A percentile compares a stretch with the other conserved stretches of the same genome.
These are phyloP conservation scores for Carex scoparia DNA, from an alignment of 176 grass and related monocot genomes.

Conservation along the genomic window DNA sequence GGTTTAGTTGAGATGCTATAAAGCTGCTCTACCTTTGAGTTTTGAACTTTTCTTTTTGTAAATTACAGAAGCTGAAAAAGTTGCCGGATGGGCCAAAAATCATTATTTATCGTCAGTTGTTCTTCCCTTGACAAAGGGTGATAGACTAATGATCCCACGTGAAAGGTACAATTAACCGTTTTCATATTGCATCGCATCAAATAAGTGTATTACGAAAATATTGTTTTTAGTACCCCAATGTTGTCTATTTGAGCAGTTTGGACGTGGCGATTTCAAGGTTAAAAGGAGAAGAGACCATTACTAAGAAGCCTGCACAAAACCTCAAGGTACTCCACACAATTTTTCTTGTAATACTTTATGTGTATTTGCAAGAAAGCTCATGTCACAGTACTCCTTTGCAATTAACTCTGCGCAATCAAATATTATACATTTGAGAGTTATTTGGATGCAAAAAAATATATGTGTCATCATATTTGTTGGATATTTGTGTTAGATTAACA, in stretches of 20 bases:
- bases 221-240: constrained; percentile 20
- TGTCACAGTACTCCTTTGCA: not conserved
- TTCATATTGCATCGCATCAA: constrained; percentile 23
- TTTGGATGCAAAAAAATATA: not conserved
- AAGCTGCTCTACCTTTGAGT: not conserved
- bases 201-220: constrained; percentile 5
- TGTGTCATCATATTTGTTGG: not conserved
- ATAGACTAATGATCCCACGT: constrained; percentile 66
- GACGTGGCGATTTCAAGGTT: constrained; percentile 73
- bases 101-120: constrained; percentile 70
- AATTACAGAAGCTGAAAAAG: constrained; percentile 71
- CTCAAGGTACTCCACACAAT: constrained; percentile 42
- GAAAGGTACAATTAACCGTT: constrained; percentile 51
- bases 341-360: not conserved
- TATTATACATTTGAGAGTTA: not conserved
- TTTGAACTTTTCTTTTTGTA: not conserved
- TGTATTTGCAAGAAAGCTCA: not conserved
- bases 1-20: not conserved
- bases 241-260: constrained; percentile 47
- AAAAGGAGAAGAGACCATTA: constrained; percentile 60
- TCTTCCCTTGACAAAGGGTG: constrained; percentile 52
- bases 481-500: not conserved
- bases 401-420: not conserved
- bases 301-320: constrained; percentile 68
- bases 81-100: constrained; percentile 81